A percentile compares a stretch with the other conserved stretches of the same genome.
Evolutionary conservation across 805 yeast genomes (phyloP).

Genomic region (Lipomyces orientalis): DNA sequence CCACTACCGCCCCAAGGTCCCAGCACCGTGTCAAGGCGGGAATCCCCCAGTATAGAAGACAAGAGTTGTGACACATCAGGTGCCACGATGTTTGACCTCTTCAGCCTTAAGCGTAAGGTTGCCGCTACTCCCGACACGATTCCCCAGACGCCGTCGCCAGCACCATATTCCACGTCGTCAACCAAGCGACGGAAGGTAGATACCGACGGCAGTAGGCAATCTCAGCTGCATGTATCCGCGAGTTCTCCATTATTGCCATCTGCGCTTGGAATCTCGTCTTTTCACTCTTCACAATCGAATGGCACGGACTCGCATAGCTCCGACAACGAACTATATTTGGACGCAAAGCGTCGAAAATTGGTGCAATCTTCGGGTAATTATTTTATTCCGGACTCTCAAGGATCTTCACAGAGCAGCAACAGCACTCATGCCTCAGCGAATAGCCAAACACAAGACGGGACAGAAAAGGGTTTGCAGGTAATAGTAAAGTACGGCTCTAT

Average conservation of each 20-base stretch:
- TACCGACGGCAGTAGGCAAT: not conserved
- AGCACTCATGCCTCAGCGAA: not conserved
- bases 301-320: not conserved
- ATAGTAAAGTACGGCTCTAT: not conserved
- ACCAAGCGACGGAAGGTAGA: slow-evolving; percentile 6
- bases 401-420: slow-evolving; percentile 2
- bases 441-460: not conserved
- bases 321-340: slow-evolving; percentile 18
- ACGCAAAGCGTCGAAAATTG: slow-evolving; percentile 12
- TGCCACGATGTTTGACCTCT: not conserved
- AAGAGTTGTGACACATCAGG: not conserved
- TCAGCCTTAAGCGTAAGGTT: slow-evolving; percentile 3
- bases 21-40: not conserved
- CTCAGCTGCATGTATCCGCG: not conserved
- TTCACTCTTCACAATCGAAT: not conserved
- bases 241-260: not conserved
- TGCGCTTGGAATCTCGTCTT: not conserved
- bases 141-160: not conserved
- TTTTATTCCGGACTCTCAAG: slow-evolving; percentile 14
- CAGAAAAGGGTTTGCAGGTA: not conserved
- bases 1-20: not conserved
- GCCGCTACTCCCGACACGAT: not conserved
- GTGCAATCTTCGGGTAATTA: slow-evolving; percentile 3
- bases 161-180: not conserved
- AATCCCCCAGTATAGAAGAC: not conserved